Evolutionary conservation across 768 basidiomycete genomes (phyloP), one percentile per base, ranked within the genome.

Genomic region (Tubosaeta brunneosetosa): DNA sequence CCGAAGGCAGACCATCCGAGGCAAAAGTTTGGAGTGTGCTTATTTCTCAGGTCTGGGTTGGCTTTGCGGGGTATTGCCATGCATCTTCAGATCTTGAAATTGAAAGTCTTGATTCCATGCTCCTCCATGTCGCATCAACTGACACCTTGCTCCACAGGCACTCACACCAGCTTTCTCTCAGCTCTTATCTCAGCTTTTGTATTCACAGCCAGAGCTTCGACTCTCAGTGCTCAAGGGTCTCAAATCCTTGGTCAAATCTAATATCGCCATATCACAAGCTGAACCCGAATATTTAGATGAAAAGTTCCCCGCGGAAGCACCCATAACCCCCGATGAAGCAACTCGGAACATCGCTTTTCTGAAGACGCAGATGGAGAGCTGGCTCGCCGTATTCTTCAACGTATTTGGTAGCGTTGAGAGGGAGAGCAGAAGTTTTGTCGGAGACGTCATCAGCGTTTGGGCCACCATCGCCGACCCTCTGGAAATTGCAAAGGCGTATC

Each of bases 21-120:
- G 89, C 88, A 13, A 99, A 98, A 70, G 85, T 98, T 34, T 99
- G 93, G 91, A 88, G 83, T 57, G 93, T 95, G 11, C 79, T 98
- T 42, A 84, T 97, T 22, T 85, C 86, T 10, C 97, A 99, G 68
- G 83, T 95, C 17, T 99, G 97, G 97, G 77, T 83, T 25, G 91
- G 94, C 25, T 79, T 98, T 37, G 83, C 84, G 6, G 93, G 94
- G 2, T 99, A 98, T 72, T 95, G 93, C 67, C 83, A 86, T 65
- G 83, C 83, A 25, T 78, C 89, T 12, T 62, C 76, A n/a, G 90
- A 97, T 67, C 71, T 97, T 37, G 74, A 79, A 59, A 72, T 83
- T 73, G 93, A 85, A 57, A 61, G 73, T 68, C 36, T 49, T 14
- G 1, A 33, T 22, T 36, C 14, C 19, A 32, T 37, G 3, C 13